These are phyloP conservation scores for Kodamaea leandrae DNA, from an alignment of 805 yeast species.

Conservation along the genomic window DNA sequence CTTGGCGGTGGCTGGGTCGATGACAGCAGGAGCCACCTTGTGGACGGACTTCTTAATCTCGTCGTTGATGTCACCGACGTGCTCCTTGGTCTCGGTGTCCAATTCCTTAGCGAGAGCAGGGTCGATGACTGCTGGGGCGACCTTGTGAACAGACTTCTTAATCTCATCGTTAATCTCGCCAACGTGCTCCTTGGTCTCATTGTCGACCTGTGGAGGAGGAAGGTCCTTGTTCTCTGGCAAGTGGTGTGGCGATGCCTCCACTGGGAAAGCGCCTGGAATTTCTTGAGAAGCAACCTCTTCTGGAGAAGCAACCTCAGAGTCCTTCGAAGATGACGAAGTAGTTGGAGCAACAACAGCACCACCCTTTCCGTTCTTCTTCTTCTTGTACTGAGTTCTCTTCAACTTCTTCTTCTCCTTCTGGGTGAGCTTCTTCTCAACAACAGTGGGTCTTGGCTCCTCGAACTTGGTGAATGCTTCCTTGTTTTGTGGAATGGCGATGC, in stretches of 20 bases:
- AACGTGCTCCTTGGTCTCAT: constrained; percentile 6
- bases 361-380: constrained; percentile 28
- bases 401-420: constrained; percentile 47
- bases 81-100: constrained; percentile 7
- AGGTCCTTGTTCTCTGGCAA: constrained; percentile 1
- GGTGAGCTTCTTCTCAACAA: constrained; percentile 52
- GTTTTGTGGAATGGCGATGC: constrained; percentile 63
- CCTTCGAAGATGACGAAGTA: constrained; percentile 10
- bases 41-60: constrained; percentile 5
- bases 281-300: constrained; percentile 8
- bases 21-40: constrained; percentile 5
- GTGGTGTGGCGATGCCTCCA: constrained; percentile 5
- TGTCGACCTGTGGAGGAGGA: constrained; percentile 1
- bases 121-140: constrained; percentile 9
- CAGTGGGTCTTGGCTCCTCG: constrained; percentile 30
- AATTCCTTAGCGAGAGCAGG: constrained; percentile 7
- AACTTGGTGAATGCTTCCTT: constrained; percentile 68
- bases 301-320: constrained; percentile 8
- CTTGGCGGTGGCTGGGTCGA: constrained; percentile 5
- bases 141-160: constrained; percentile 2
- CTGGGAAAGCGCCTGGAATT: constrained; percentile 9
- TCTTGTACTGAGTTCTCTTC: constrained; percentile 42
- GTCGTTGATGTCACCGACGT: constrained; percentile 3
- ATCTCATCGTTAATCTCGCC: constrained; percentile 8
- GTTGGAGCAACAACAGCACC: constrained; percentile 11